phyloP scores from a whole-genome alignment of 345 rosid species.

The Triadica sebifera region DNA sequence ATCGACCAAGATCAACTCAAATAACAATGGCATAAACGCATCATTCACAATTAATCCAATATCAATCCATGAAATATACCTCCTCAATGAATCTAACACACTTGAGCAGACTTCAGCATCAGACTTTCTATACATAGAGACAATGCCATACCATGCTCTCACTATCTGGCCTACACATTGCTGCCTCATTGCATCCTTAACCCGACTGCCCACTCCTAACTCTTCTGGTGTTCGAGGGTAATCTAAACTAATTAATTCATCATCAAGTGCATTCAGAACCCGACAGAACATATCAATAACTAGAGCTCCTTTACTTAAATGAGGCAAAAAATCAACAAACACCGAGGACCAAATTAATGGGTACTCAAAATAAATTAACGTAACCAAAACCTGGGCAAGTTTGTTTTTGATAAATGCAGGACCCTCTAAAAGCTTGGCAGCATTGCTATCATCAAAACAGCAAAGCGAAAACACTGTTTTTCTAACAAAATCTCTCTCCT shows the following conservation, averaged over 20 bases:
- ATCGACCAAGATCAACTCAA: conserved; percentile 69
- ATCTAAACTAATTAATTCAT: conserved; percentile 88
- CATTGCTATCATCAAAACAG: conserved; percentile 53
- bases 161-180: conserved; percentile 91
- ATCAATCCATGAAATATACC: conserved; percentile 93
- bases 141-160: conserved; percentile 78
- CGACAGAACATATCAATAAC: conserved; percentile 95
- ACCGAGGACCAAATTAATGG: conserved; percentile 76
- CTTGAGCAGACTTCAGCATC: conserved; percentile 64
- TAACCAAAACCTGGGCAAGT: conserved; percentile 89
- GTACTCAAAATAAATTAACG: conserved; percentile 87
- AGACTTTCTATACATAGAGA: conserved; percentile 55
- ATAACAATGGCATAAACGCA: conserved; percentile 64
- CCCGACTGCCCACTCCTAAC: conserved; percentile 57
- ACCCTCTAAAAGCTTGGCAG: conserved; percentile 52
- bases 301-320: conserved; percentile 54
- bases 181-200: conserved; percentile 96
- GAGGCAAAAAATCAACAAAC: conserved; percentile 67
- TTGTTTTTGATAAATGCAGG: conserved; percentile 84
- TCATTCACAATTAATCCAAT: conserved; percentile 77
- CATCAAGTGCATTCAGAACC: conserved; percentile 81
- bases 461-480: conserved; percentile 70
- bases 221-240: conserved; percentile 69
- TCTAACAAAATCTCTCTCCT: conserved; percentile 59
- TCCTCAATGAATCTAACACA: conserved; percentile 75